These are phyloP conservation scores for Plantago coronopus DNA, from an alignment of 305 asterid genomes.

Conservation along the genomic window DNA sequence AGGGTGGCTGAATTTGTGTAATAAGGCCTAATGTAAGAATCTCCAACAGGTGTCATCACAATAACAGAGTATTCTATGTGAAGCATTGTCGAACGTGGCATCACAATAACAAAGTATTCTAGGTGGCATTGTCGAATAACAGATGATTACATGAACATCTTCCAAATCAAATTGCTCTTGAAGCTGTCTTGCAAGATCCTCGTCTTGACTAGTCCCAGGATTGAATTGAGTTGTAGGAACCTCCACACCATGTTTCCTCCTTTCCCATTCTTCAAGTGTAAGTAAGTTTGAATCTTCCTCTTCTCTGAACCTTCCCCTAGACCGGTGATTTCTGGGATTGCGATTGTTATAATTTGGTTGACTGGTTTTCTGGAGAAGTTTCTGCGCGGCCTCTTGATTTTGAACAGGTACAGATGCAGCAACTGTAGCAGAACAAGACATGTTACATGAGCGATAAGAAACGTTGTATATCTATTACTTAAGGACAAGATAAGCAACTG, in stretches of 20 bases:
- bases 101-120: no score
- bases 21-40: not conserved
- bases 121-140: constrained; percentile 18
- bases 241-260: constrained; percentile 48
- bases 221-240: constrained; percentile 29
- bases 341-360: constrained; percentile 41
- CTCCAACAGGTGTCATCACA: not conserved
- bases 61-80: no score
- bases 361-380: constrained; percentile 75
- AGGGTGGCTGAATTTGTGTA: no score
- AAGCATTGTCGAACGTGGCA: constrained; percentile 11
- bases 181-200: constrained; percentile 77
- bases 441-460: constrained; percentile 17
- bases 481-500: constrained; percentile 21
- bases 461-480: not conserved
- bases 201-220: constrained; percentile 54
- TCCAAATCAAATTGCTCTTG: constrained; percentile 78
- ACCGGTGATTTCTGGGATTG: constrained; percentile 47
- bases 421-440: constrained; percentile 40
- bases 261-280: constrained; percentile 90
- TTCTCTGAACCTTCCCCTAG: constrained; percentile 54
- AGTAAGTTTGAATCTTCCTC: constrained; percentile 54
- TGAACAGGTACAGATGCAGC: constrained; percentile 72
- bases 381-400: constrained; percentile 93
- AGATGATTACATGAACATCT: constrained; percentile 55